These are phyloP conservation scores for Fusarium mexicanum DNA, from an alignment of 2,329 filamentous ascomycete species.

Conservation along the genomic window DNA sequence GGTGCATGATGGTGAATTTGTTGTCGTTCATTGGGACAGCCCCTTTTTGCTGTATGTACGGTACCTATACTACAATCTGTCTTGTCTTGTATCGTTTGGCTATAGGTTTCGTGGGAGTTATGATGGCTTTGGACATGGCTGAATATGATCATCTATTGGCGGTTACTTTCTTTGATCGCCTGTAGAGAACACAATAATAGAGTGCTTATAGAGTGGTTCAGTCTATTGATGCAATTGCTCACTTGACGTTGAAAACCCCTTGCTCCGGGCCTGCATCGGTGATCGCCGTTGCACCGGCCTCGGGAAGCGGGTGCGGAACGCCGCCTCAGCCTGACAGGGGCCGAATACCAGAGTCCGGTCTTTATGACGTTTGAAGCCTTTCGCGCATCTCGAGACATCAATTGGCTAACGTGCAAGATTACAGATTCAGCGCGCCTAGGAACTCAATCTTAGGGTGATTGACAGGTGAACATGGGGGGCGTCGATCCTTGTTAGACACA, in stretches of 20 bases:
- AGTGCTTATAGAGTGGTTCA: not conserved
- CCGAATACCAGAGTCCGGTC: not conserved
- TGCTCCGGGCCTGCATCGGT: conserved; percentile 31
- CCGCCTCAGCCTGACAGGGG: conserved; percentile 41
- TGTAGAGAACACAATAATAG: not conserved
- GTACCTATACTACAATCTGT: not conserved
- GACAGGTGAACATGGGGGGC: conserved; percentile 3
- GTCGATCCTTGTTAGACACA: not conserved
- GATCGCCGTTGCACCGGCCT: conserved; percentile 39
- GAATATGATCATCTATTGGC: not conserved
- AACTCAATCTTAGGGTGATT: conserved; percentile 21
- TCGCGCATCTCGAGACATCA: not conserved
- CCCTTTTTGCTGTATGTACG: not conserved
- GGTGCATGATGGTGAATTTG: not conserved
- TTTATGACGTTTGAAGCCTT: conserved; percentile 20
- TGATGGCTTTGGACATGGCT: conserved; percentile 33
- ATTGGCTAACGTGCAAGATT: conserved; percentile 4
- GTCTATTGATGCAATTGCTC: conserved; percentile 2
- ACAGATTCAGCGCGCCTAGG: not conserved
- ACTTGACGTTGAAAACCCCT: conserved; percentile 5
- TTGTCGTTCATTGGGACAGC: not conserved
- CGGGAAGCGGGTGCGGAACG: conserved; percentile 17
- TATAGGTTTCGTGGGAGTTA: conserved; percentile 2
- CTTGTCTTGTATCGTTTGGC: not conserved
- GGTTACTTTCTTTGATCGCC: not conserved